Evolutionary conservation across 352 stramenopile genomes (phyloP), one percentile per base, ranked within the genome.

Genomic region (Bremia lactucae): DNA sequence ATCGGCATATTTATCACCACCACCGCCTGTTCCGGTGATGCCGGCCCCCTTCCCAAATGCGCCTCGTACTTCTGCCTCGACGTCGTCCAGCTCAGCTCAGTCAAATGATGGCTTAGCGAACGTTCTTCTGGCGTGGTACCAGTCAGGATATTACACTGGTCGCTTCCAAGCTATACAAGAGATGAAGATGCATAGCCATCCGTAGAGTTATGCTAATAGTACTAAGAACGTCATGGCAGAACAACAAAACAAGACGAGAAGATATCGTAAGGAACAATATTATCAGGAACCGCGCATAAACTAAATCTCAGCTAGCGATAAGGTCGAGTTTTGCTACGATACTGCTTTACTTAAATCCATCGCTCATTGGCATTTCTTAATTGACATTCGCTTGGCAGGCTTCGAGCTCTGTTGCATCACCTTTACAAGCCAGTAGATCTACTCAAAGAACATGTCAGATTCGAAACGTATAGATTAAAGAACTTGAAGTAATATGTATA

Each of bases 121-220:
- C 24, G 28, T 88, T 36, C 58, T 88, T 6, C 56, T 91, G 39
- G 63, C 79, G n/a, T 91, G 79, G 76, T 91, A 88, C 58, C 76
- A 88, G 43, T 87, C 73, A 13, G 79, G 75, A 37, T 91, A 88
- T 51, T 86, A 84, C 42, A 87, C 75, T 1, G 76, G 76, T 4
- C 65, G 76, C 31, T 88, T 79, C 47, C 72, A 87, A 60, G 73
- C 72, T 3, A 76, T 83, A 36, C 75, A 86, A 44, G 75, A 88
- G 48, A 86, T 84, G 68, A 76, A 68, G 25, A 37, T 54, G 34
- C 61, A 42, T 31, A 34, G 52, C 4, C 46, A 18, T 15, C 61
- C 38, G 37, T 68, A 66, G 39, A 45, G 19, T 5, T 22, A 29
- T 42, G 35, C 21, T 2, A 34, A 50, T 33, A 39, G 42, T 42